Conservation (phyloP, 108 stramenopile species). For the Cyclotella sp. region DNA sequence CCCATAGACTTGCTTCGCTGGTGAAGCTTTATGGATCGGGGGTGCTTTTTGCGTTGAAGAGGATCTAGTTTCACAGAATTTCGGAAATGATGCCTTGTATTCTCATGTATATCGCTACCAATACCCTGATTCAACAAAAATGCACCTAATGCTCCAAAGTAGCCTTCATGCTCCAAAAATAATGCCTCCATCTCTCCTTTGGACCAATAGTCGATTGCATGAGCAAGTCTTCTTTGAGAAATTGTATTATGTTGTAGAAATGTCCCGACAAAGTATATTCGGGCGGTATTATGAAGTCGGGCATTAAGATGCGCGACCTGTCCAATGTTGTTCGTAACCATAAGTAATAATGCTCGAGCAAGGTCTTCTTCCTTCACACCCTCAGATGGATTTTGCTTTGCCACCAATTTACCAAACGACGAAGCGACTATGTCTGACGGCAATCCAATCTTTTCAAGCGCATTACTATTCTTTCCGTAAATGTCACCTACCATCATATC, state of each 20-base stretch:
- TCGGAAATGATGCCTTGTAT: constrained; percentile 12
- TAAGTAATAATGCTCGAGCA: constrained; percentile 93
- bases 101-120: constrained; percentile 15
- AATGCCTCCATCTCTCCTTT: constrained; percentile 96
- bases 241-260: constrained; percentile 95
- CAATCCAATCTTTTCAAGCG: constrained; percentile 92
- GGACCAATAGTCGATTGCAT: constrained; percentile 97
- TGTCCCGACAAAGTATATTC: constrained; percentile 97
- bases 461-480: constrained; percentile 90
- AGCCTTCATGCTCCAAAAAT: constrained; percentile 96
- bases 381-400: constrained; percentile 85
- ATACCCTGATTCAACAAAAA: constrained; percentile 85
- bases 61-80: constrained; percentile 7
- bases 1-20: constrained; percentile 38
- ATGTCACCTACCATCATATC: constrained; percentile 98
- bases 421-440: constrained; percentile 91
- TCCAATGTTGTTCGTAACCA: constrained; percentile 99
- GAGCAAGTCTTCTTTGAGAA: constrained; percentile 88
- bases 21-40: constrained; percentile 11
- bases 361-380: constrained; percentile 92
- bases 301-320: constrained; percentile 97
- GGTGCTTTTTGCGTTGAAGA: constrained; percentile 25
- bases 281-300: constrained; percentile 78
- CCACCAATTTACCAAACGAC: constrained; percentile 97
- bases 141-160: constrained; percentile 93